Conservation (phyloP, 164 flowering plant genomes). For the Chloranthus sessilifolius region DNA sequence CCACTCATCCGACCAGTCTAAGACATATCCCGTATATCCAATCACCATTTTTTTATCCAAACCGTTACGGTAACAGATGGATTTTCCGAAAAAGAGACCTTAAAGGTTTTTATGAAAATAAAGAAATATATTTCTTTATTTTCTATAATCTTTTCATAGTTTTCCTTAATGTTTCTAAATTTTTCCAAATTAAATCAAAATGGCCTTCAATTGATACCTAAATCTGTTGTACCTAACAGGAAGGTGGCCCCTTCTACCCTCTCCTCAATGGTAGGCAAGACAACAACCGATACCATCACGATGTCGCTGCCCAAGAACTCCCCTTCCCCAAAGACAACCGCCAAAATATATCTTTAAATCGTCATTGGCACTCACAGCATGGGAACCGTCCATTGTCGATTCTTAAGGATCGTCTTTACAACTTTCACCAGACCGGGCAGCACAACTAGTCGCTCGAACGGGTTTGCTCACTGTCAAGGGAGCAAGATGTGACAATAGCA, state of each 20-base stretch:
- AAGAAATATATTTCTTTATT: too few species aligned
- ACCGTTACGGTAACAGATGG: too few species aligned
- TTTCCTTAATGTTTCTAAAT: too few species aligned
- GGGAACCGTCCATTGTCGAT: constrained; percentile 18
- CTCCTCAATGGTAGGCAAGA: constrained; percentile 55
- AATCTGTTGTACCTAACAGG: constrained; percentile 22
- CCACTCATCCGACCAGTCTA: too few species aligned
- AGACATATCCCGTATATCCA: too few species aligned
- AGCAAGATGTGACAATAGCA: constrained; percentile 15
- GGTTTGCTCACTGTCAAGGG: constrained; percentile 13
- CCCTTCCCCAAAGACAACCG: constrained; percentile 38
- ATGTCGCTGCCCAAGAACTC: constrained; percentile 30
- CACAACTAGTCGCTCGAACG: constrained; percentile 19
- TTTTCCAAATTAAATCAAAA: too few species aligned
- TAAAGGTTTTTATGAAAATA: too few species aligned
- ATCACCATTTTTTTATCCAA: too few species aligned
- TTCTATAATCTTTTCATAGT: too few species aligned
- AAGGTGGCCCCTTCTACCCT: constrained; percentile 64
- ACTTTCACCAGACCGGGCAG: constrained; percentile 14
- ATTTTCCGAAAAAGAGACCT: too few species aligned
- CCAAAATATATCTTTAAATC: constrained; percentile 29
- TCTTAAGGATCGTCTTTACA: constrained; percentile 20
- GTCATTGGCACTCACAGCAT: constrained; percentile 32
- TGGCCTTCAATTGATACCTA: not conserved
- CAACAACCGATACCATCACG: constrained; percentile 20